Evolutionary conservation across 129 eudicot species (phyloP).

Genomic region (Arctium minus): DNA sequence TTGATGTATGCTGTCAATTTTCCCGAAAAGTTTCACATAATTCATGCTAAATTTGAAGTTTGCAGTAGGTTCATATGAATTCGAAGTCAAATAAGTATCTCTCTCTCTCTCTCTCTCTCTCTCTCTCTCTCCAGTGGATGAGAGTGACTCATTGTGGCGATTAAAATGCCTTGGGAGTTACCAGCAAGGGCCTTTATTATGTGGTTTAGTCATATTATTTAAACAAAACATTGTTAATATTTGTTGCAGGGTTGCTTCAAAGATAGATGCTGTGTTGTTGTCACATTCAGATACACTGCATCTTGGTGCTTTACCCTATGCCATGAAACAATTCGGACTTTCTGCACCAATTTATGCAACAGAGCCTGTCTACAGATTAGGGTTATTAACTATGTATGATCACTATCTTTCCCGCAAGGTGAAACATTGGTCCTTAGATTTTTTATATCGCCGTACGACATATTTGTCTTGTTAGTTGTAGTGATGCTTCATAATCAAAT

Average conservation of each 20-base stretch:
- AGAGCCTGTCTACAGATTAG: slow-evolving; percentile 81
- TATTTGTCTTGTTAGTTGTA: background rate
- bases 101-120: too few relatives aligned
- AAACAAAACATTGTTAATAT: background rate
- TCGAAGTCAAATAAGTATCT: background rate
- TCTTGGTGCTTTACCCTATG: slow-evolving; percentile 88
- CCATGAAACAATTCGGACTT: slow-evolving; percentile 76
- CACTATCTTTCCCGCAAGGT: slow-evolving; percentile 89
- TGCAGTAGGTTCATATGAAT: background rate
- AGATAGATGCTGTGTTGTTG: slow-evolving; percentile 78
- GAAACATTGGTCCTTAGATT: slow-evolving; percentile 16
- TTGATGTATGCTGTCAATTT: background rate
- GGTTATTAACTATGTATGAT: slow-evolving; percentile 88
- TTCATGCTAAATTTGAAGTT: background rate
- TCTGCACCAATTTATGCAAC: slow-evolving; percentile 83
- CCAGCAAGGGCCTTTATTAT: background rate
- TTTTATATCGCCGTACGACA: background rate
- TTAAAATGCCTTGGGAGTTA: background rate
- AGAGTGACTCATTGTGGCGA: background rate
- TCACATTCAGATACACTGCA: slow-evolving; percentile 90
- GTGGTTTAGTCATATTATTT: background rate
- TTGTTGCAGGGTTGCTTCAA: slow-evolving; percentile 70
- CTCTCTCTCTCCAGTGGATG: background rate
- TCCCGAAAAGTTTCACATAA: background rate
- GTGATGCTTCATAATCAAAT: background rate